Conservation (phyloP, 768 basidiomycete genomes). For the Cyclocybe aegerita region DNA sequence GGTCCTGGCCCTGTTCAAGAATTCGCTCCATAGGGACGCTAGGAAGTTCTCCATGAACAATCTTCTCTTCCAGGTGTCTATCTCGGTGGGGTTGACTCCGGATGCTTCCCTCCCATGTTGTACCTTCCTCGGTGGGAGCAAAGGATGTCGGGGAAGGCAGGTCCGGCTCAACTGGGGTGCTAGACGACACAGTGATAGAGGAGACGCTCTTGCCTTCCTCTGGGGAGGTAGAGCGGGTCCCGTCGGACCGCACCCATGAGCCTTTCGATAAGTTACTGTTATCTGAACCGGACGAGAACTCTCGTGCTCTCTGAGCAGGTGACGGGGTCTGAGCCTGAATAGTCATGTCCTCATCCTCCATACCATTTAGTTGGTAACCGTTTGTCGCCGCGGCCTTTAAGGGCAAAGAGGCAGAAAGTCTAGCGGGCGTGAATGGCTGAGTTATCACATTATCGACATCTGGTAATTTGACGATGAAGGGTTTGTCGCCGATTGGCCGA, state of each 20-base stretch:
- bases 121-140: conserved; percentile 50
- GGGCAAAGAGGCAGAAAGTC: conserved; percentile 40
- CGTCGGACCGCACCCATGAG: conserved; percentile 44
- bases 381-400: conserved; percentile 31
- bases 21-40: conserved; percentile 45
- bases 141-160: conserved; percentile 54
- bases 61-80: conserved; percentile 49
- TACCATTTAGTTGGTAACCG: conserved; percentile 33
- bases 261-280: conserved; percentile 48
- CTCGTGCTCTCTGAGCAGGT: conserved; percentile 28
- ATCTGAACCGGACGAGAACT: conserved; percentile 51
- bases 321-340: conserved; percentile 47
- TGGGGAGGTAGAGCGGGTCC: conserved; percentile 48
- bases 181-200: conserved; percentile 25
- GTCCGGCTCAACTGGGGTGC: conserved; percentile 38
- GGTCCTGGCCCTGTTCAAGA: conserved; percentile 37
- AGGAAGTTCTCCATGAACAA: conserved; percentile 52
- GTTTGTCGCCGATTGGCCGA: conserved; percentile 57
- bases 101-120: conserved; percentile 57
- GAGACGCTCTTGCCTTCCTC: conserved; percentile 40
- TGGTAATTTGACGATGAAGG: conserved; percentile 68
- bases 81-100: conserved; percentile 25
- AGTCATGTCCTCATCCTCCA: conserved; percentile 61
- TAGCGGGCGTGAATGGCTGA: conserved; percentile 45
- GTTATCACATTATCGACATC: conserved; percentile 43